Percentiles rank a stretch among this genome's conserved stretches.
These are phyloP conservation scores for Colletotrichum lentis DNA, from an alignment of 2,329 filamentous ascomycete genomes.

Conservation along the genomic window DNA sequence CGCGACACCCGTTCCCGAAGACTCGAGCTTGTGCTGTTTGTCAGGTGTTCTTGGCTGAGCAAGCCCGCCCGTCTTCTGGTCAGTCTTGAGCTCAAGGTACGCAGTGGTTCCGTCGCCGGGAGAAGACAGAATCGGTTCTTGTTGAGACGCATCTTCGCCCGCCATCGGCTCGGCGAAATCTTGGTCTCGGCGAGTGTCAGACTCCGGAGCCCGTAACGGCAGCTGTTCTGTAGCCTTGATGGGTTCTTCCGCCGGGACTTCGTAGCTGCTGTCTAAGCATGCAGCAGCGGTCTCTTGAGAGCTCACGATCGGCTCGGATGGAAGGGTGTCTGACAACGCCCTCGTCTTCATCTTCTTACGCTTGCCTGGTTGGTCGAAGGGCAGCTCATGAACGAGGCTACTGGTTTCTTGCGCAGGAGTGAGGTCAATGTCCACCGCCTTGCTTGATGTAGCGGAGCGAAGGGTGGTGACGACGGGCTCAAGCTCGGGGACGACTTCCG, in stretches of 20 bases:
- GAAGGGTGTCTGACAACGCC: constrained; percentile 41
- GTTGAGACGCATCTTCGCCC: not conserved
- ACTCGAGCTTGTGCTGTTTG: constrained; percentile 2
- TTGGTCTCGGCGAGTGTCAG: constrained; percentile 4
- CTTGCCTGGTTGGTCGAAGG: constrained; percentile 48
- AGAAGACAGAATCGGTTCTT: constrained; percentile 23
- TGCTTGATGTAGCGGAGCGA: constrained; percentile 36
- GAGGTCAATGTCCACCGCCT: constrained; percentile 42
- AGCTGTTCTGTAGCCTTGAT: not conserved
- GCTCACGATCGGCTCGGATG: constrained; percentile 43
- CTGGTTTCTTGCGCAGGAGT: constrained; percentile 48
- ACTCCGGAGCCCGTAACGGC: not conserved
- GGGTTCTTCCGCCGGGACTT: not conserved
- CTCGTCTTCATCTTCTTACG: constrained; percentile 49
- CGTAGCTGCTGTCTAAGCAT: constrained; percentile 35
- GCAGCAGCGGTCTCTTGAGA: constrained; percentile 41
- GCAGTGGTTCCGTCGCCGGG: constrained; percentile 42
- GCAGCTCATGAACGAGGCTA: constrained; percentile 49
- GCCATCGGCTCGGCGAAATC: not conserved
- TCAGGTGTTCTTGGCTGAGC: constrained; percentile 2
- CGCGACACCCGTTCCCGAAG: constrained; percentile 25
- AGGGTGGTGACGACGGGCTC: not conserved
- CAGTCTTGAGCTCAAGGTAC: constrained; percentile 37
- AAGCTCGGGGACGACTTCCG: not conserved
- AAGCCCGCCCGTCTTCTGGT: constrained; percentile 6